Conservation (phyloP, 345 rosid genomes). For the Mangifera indica region DNA sequence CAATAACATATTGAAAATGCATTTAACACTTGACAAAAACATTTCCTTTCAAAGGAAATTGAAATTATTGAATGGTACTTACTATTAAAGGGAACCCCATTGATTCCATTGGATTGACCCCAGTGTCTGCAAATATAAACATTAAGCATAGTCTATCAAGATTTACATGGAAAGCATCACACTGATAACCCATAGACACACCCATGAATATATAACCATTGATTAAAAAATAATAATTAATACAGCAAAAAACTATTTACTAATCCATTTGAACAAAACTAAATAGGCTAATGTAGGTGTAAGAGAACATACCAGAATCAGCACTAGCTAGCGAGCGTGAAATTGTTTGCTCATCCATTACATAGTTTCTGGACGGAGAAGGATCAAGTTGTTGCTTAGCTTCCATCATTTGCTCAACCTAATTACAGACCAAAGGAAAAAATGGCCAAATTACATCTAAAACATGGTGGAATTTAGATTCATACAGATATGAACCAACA, state of each 20-base stretch:
- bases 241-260: background rate
- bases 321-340: background rate
- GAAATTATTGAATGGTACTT: background rate
- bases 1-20: background rate
- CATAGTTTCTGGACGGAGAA: background rate
- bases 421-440: background rate
- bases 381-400: conserved; percentile 10
- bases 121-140: background rate
- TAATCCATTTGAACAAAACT: background rate
- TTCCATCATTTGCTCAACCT: conserved; percentile 9
- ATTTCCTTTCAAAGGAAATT: background rate
- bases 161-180: background rate
- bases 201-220: background rate
- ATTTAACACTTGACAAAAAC: background rate
- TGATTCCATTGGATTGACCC: conserved; percentile 6
- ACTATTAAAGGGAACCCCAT: conserved; percentile 8
- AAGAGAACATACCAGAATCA: conserved; percentile 8
- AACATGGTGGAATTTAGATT: background rate
- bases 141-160: background rate
- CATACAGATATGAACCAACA: no score
- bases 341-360: conserved; percentile 3
- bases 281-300: background rate
- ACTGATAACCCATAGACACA: background rate
- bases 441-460: background rate
- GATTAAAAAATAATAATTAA: background rate